Percentiles rank a stretch among this genome's conserved stretches.
These are phyloP conservation scores for Cocos nucifera DNA, from an alignment of 176 grass and related monocot genomes.

Conservation along the genomic window DNA sequence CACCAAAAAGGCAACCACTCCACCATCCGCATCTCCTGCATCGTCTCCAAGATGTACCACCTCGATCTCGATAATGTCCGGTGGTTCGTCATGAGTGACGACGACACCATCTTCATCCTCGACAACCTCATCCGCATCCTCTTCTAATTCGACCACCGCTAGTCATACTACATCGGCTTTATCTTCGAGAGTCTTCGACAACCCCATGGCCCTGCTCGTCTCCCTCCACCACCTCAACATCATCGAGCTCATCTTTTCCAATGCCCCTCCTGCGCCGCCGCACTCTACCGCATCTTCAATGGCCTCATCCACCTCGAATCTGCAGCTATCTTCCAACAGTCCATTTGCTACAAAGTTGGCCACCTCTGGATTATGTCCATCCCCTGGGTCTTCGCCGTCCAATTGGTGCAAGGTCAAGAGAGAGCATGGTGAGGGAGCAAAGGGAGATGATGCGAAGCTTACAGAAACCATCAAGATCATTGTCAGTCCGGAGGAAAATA, in stretches of 20 bases:
- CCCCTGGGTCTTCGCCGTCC: slow-evolving; percentile 75
- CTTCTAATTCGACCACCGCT: no score
- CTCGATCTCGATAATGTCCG: slow-evolving; percentile 54
- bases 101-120: slow-evolving; percentile 83
- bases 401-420: slow-evolving; percentile 39
- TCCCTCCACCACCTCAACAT: slow-evolving; percentile 94
- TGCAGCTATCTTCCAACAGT: slow-evolving; percentile 65
- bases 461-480: no score
- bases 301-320: slow-evolving; percentile 82
- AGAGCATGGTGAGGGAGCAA: no score
- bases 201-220: slow-evolving; percentile 65
- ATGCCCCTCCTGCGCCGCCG: slow-evolving; percentile 26
- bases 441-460: no score
- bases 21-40: slow-evolving; percentile 85
- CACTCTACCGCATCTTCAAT: slow-evolving; percentile 52
- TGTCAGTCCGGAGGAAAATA: no score
- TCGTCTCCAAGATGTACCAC: slow-evolving; percentile 81
- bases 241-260: slow-evolving; percentile 68
- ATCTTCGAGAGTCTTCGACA: slow-evolving; percentile 32
- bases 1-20: slow-evolving; percentile 73
- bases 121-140: slow-evolving; percentile 78
- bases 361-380: slow-evolving; percentile 78
- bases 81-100: slow-evolving; percentile 96
- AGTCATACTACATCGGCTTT: slow-evolving; percentile 61
- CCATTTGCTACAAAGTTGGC: slow-evolving; percentile 66